These are phyloP conservation scores for Gossypium schwendimanii DNA, from an alignment of 441 rosid genomes.

Conservation along the genomic window DNA sequence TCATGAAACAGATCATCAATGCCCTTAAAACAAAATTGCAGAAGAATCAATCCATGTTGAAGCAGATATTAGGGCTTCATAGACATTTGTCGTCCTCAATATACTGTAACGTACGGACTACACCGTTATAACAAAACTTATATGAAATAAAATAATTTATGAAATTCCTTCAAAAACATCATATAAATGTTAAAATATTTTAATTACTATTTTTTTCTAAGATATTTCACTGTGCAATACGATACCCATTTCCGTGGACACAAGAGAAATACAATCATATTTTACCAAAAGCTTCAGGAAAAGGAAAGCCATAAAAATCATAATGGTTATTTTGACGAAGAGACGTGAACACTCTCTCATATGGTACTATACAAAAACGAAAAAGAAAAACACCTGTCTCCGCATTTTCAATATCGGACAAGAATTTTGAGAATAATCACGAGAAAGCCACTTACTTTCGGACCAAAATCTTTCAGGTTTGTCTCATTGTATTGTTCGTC, in stretches of 20 bases:
- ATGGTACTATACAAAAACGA: background rate
- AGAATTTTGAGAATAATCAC: constrained; percentile 9
- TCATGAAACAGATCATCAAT: background rate
- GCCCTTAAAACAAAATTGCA: background rate
- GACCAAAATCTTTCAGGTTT: background rate
- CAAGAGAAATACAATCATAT: background rate
- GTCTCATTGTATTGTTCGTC: constrained; percentile 14
- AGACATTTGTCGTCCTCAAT: constrained; percentile 15
- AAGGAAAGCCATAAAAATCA: constrained; percentile 3
- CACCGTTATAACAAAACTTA: no score
- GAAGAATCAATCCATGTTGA: background rate
- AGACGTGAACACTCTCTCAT: background rate
- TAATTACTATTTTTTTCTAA: background rate
- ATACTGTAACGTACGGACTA: constrained; percentile 14
- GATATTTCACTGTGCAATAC: no score
- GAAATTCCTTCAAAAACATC: background rate
- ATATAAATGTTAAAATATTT: background rate
- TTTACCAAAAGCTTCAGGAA: background rate
- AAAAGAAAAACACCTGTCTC: background rate
- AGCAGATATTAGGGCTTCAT: constrained; percentile 3
- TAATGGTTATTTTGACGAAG: constrained; percentile 1
- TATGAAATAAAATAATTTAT: no score
- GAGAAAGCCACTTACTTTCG: background rate
- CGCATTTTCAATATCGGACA: background rate
- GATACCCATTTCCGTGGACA: no score